phyloP scores from a whole-genome alignment of 495 filamentous ascomycete genomes.

The Haplographium delicatum region DNA sequence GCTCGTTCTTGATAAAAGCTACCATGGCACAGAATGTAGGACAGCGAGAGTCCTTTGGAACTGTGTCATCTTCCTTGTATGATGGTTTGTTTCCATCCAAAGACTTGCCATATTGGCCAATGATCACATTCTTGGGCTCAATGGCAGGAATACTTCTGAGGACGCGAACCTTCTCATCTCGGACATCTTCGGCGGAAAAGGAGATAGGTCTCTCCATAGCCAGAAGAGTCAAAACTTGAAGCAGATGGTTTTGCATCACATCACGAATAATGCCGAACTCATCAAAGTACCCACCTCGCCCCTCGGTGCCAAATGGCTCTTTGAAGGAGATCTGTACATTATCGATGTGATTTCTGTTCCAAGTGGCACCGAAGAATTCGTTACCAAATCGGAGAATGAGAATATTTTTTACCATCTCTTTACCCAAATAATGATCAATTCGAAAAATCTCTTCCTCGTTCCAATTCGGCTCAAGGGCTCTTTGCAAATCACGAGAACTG shows the following conservation, averaged over 20 bases:
- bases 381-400: constrained; percentile 97
- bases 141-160: constrained; percentile 90
- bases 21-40: constrained; percentile 97
- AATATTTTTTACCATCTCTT: constrained; percentile 99
- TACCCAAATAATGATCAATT: constrained; percentile 98
- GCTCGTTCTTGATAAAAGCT: constrained; percentile 98
- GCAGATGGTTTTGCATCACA: constrained; percentile 95
- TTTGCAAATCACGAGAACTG: constrained; percentile 91
- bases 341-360: constrained; percentile 99
- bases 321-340: constrained; percentile 99
- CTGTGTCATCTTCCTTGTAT: constrained; percentile 98
- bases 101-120: constrained; percentile 96
- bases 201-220: constrained; percentile 99
- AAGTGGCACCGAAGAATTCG: constrained; percentile 97
- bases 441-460: constrained; percentile 99
- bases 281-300: constrained; percentile 97
- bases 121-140: constrained; percentile 99
- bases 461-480: constrained; percentile 95
- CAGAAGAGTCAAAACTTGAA: constrained; percentile 92
- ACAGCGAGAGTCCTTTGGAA: constrained; percentile 94
- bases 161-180: constrained; percentile 98
- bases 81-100: constrained; percentile 95
- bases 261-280: constrained; percentile 99
- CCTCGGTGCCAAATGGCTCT: constrained; percentile 99
- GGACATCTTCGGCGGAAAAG: constrained; percentile 96